These are phyloP conservation scores for Malania oleifera DNA, from an alignment of 164 flowering plant species.

Conservation along the genomic window DNA sequence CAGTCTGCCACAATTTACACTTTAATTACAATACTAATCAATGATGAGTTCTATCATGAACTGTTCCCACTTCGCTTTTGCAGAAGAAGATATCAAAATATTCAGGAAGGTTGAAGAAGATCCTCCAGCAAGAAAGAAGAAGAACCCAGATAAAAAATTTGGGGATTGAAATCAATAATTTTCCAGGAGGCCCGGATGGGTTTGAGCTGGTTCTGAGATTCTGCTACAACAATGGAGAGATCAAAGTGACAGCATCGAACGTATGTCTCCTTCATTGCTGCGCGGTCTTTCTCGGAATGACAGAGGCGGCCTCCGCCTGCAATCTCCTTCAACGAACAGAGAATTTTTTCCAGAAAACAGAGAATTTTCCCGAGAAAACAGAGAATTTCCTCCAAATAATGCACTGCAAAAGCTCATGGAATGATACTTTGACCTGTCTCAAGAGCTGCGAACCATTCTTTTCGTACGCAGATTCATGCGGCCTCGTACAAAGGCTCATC, in stretches of 20 bases:
- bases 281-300: slow-evolving; percentile 61
- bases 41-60: too few relatives aligned
- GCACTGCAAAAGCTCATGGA: too few relatives aligned
- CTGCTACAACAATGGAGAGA: slow-evolving; percentile 59
- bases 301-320: slow-evolving; percentile 34
- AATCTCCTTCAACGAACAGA: slow-evolving; percentile 59
- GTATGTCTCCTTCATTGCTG: slow-evolving; percentile 58
- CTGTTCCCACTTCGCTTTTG: slow-evolving; percentile 17
- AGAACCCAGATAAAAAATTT: slow-evolving; percentile 29
- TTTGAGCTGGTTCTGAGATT: slow-evolving; percentile 73
- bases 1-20: too few relatives aligned
- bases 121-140: slow-evolving; percentile 41
- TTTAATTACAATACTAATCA: too few relatives aligned
- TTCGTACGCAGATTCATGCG: slow-evolving; percentile 45
- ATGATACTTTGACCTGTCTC: slow-evolving; percentile 42
- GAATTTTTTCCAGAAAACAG: too few relatives aligned
- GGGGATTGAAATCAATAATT: slow-evolving; percentile 34
- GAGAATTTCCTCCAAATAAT: too few relatives aligned
- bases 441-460: slow-evolving; percentile 49
- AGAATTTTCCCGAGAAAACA: too few relatives aligned
- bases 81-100: slow-evolving; percentile 54
- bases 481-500: slow-evolving; percentile 54
- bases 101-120: slow-evolving; percentile 48
- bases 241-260: slow-evolving; percentile 43
- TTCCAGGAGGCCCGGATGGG: slow-evolving; percentile 73